Conservation (phyloP, 495 filamentous ascomycete species). For the Penicillium herquei region DNA sequence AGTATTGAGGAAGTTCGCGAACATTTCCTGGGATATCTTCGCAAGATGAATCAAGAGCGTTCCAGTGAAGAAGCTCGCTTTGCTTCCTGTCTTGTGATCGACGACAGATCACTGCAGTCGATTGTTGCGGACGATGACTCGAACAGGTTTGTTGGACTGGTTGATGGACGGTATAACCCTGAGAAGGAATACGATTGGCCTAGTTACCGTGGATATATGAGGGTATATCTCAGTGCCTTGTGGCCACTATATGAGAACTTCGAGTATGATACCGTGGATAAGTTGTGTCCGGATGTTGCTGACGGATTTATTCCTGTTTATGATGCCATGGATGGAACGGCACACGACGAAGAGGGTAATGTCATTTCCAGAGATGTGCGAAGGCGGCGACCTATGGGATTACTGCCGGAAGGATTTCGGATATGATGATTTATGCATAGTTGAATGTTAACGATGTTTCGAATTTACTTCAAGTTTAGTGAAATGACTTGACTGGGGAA, state of each 20-base stretch:
- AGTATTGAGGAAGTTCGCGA: not conserved
- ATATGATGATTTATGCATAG: too few species aligned
- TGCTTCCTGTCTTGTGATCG: not conserved
- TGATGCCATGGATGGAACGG: not conserved
- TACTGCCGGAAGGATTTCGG: too few species aligned
- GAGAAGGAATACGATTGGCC: conserved; percentile 1
- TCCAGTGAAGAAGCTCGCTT: not conserved
- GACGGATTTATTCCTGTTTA: conserved; percentile 5
- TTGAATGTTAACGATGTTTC: too few species aligned
- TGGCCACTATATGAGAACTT: not conserved
- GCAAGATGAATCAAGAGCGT: not conserved
- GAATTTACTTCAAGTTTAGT: too few species aligned
- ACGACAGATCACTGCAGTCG: not conserved
- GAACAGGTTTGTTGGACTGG: not conserved
- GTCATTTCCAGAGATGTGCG: not conserved
- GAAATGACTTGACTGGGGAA: too few species aligned
- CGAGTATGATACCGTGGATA: not conserved
- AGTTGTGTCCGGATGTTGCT: not conserved
- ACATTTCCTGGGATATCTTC: conserved; percentile 3
- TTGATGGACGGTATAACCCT: conserved; percentile 5
- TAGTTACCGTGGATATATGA: conserved; percentile 5
- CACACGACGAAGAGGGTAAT: not conserved
- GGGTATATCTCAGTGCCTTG: not conserved
- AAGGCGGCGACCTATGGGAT: too few species aligned
- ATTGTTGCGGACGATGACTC: not conserved